phyloP scores from a whole-genome alignment of 148 eudicot genomes.

The Vaccinium corymbosum region DNA sequence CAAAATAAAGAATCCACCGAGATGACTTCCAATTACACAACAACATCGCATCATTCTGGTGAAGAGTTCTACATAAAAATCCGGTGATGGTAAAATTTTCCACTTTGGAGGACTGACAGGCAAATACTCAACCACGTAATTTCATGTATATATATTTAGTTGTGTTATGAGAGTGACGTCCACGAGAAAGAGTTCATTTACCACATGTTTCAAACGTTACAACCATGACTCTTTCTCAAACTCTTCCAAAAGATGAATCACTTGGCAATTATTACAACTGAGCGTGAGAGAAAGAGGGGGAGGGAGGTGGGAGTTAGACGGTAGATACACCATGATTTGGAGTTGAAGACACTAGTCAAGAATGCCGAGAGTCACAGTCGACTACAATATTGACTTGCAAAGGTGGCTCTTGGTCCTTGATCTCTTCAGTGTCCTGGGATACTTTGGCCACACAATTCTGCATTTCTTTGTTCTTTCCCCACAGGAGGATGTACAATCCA shows the following conservation, averaged over 20 bases:
- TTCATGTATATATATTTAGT: not conserved
- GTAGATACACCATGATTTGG: not conserved
- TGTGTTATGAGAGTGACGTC: not conserved
- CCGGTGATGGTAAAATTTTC: not conserved
- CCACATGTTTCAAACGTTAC: not conserved
- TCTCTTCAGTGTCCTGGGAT: conserved; percentile 5
- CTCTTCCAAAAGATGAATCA: not conserved
- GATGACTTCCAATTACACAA: not conserved
- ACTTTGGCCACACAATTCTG: not conserved
- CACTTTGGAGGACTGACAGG: not conserved
- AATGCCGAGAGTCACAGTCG: not conserved
- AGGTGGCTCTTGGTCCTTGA: not conserved
- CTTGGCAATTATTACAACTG: not conserved
- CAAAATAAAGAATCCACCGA: not conserved
- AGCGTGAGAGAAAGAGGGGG: not conserved
- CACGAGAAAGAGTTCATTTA: not conserved
- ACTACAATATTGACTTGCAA: conserved; percentile 1
- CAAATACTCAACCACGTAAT: not conserved
- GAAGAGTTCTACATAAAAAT: not conserved
- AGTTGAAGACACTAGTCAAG: not conserved
- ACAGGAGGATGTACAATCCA: conserved; percentile 31
- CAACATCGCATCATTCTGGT: not conserved
- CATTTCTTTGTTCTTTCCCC: conserved; percentile 33
- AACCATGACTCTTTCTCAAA: not conserved
- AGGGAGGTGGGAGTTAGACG: not conserved